Percentiles rank a stretch among this genome's conserved stretches.
Evolutionary conservation across 129 eudicot genomes (phyloP).

Genomic region (Helianthus tuberosus): DNA sequence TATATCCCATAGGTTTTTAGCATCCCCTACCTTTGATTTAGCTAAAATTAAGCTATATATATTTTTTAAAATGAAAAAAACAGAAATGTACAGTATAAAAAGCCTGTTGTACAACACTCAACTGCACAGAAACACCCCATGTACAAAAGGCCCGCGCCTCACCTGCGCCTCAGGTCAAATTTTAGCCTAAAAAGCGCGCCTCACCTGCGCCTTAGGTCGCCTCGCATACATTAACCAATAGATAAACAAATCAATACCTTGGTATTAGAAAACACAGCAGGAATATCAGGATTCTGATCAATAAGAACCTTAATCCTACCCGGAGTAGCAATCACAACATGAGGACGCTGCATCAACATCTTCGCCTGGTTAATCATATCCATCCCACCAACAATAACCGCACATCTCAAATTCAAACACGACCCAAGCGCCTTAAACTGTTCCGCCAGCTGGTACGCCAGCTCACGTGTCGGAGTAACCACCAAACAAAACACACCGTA

Average conservation of each 20-base stretch:
- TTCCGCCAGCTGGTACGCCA: conserved; percentile 89
- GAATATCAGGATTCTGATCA: conserved; percentile 76
- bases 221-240: too few relatives aligned
- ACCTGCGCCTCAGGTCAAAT: too few relatives aligned
- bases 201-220: too few relatives aligned
- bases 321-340: conserved; percentile 83
- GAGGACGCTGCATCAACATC: conserved; percentile 70
- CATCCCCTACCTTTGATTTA: too few relatives aligned
- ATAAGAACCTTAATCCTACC: conserved; percentile 80
- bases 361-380: conserved; percentile 69
- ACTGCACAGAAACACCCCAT: too few relatives aligned
- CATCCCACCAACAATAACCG: conserved; percentile 86
- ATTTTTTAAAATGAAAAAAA: too few relatives aligned
- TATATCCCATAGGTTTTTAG: too few relatives aligned
- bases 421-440: conserved; percentile 92
- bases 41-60: too few relatives aligned
- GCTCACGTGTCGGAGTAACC: conserved; percentile 83
- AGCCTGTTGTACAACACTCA: too few relatives aligned
- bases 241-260: conserved; percentile 47
- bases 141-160: too few relatives aligned
- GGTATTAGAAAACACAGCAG: conserved; percentile 69
- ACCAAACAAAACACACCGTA: conserved; percentile 84
- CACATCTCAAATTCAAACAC: conserved; percentile 59
- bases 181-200: too few relatives aligned
- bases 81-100: too few relatives aligned